phyloP scores from a whole-genome alignment of 1,284 basidiomycete species.

The Inonotus obliquus region DNA sequence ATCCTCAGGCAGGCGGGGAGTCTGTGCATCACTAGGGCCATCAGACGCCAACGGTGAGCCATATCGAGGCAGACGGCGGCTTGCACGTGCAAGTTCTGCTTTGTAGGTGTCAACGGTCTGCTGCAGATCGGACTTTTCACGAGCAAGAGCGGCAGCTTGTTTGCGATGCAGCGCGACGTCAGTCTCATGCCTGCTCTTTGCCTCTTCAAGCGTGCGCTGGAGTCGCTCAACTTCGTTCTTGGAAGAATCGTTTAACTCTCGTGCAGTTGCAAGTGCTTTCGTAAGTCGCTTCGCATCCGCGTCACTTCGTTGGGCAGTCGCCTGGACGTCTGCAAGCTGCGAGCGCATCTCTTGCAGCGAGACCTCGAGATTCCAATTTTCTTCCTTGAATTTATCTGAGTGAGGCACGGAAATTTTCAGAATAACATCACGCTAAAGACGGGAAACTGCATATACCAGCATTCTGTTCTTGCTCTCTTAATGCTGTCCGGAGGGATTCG shows the following conservation, averaged over 20 bases:
- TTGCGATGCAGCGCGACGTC: slow-evolving; percentile 89
- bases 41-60: slow-evolving; percentile 65
- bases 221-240: slow-evolving; percentile 85
- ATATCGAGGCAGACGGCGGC: slow-evolving; percentile 54
- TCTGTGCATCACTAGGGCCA: slow-evolving; percentile 46
- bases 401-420: neutral
- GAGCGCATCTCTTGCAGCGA: slow-evolving; percentile 82
- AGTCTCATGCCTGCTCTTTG: slow-evolving; percentile 89
- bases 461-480: slow-evolving; percentile 73
- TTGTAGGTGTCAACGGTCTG: slow-evolving; percentile 73
- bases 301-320: slow-evolving; percentile 67
- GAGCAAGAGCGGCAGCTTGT: slow-evolving; percentile 79
- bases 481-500: slow-evolving; percentile 63
- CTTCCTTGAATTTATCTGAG: slow-evolving; percentile 17
- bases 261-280: slow-evolving; percentile 66
- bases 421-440: neutral
- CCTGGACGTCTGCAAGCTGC: slow-evolving; percentile 64
- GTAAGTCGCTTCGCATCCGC: slow-evolving; percentile 80
- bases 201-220: slow-evolving; percentile 59
- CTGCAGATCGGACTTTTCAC: slow-evolving; percentile 91
- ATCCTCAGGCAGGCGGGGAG: slow-evolving; percentile 52
- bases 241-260: slow-evolving; percentile 78
- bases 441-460: slow-evolving; percentile 48
- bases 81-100: slow-evolving; percentile 59
- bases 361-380: slow-evolving; percentile 64